Base-by-base conservation (phyloP, 331 rosid species). In the Pyracantha coccinea region DNA sequence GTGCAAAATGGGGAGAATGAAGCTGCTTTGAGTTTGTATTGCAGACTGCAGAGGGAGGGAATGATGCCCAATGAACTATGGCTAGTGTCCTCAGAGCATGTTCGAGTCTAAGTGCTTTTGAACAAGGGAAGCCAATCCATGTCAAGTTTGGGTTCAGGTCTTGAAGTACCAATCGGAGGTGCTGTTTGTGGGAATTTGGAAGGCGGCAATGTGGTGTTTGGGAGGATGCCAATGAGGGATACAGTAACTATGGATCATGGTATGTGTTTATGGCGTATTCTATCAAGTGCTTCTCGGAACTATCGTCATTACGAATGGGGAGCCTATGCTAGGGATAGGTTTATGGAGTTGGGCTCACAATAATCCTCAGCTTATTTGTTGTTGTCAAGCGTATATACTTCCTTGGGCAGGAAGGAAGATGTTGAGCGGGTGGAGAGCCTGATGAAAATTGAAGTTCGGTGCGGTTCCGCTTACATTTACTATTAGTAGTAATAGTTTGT, bases 61-160 rank as follows among this genome's bases (percentile, higher is more conserved):
- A 70, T 91, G 71, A 29, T 79, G 32, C 98, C 98, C 31, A 89
- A 91, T 81, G 92, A 31, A 93, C 97, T 23, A 89, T 89, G 91
- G 86, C 92, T 5, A 89, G 97, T 78, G 87, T 91, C 78, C 72
- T 93, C 19, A 93, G 80, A 81, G 93, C 98, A 17, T 93, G 97
- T 76, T 88, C 98, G 33, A 86, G 86, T 74, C 83, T 93, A 8
- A 90, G 91, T 73, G 92, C 98, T 79, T 74, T 87, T 79, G 96
- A 93, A 77, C 98, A 91, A 81, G 98, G 98, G 25, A 93, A 78
- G 83, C 97, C 91, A 81, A 82, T 93, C 80, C 96, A 93, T 74
- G 91, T 89, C 59, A 91, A 93, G 77, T 83, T 84, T 63, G 94
- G 94, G 78, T 87, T 93, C 71, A n/a, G 75, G 81, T 74, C 84